Base-by-base conservation (phyloP, 176 grass and related monocot genomes). In the Musa schizocarpa region DNA sequence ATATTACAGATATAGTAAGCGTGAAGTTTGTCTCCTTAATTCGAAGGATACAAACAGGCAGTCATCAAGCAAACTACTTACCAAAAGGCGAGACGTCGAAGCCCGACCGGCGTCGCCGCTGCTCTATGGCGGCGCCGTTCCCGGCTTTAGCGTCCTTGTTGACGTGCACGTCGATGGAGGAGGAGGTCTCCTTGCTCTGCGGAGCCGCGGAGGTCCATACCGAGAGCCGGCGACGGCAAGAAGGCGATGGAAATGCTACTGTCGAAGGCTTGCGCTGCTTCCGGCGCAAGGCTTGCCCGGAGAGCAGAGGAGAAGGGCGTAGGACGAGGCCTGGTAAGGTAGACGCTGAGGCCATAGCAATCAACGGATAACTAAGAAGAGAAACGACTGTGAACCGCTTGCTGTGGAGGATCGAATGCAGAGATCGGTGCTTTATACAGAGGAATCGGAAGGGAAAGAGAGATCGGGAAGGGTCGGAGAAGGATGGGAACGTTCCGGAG, bases 11-110 rank as follows among this genome's bases (percentile, higher is more conserved):
- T 43, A 43, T 5, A 43, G 34, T 6, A 0, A 6, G 4, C 34
- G 34, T 43, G 4, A 43, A 6, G 34, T 43, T 43, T 43, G 34
- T 43, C 3, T 6, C 34, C 34, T 43, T 43, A 43, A 43, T 6
- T 43, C 34, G 34, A 43, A 43, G 34, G 4, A 43, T 6, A 43
- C 34, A 6, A 43, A 43, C 34, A 6, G 4, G 34, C 34, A 43
- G 34, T 43, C 34, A 43, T 43, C 34, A 43, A 43, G 34, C 34
- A 6, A 43, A 59, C 8, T 6, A 53, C 79, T 76, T 91, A 96
- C 92, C 85, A 34, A 92, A 90, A 69, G 87, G 83, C 7, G 85
- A 86, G 57, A 87, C 3, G 76, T 86, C 85, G 5, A 76, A 50
- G 34, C 52, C 43, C 0, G 85, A 50, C 19, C 85, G 89, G 9